A percentile compares a stretch with the other conserved stretches of the same genome.
Conservation (phyloP, 495 filamentous ascomycete species). For the Baudoinia panamericana region DNA sequence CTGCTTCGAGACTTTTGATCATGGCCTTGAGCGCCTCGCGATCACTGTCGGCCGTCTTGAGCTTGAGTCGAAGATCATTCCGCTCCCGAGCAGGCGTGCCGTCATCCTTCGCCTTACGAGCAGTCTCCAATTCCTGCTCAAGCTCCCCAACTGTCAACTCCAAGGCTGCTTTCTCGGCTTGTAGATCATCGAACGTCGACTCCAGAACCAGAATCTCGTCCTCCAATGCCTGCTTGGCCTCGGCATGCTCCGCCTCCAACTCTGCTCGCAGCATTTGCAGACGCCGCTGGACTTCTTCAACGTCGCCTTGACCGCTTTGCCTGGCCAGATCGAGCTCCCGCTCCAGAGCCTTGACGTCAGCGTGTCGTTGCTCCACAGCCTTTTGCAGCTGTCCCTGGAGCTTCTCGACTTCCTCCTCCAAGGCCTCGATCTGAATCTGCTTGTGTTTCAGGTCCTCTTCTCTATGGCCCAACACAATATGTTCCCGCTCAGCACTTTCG, state of each 20-base stretch:
- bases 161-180: constrained; percentile 34
- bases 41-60: constrained; percentile 12
- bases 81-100: constrained; percentile 19
- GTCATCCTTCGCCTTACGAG: constrained; percentile 19
- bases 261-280: constrained; percentile 20
- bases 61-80: constrained; percentile 11
- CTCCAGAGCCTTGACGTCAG: constrained; percentile 16
- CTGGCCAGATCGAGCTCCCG: constrained; percentile 19
- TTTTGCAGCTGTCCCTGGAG: constrained; percentile 6
- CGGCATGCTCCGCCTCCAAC: constrained; percentile 17
- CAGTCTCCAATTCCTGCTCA: constrained; percentile 38
- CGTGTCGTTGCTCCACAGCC: constrained; percentile 9
- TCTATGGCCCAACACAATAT: constrained; percentile 14
- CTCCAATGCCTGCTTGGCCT: constrained; percentile 29
- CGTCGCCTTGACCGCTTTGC: constrained; percentile 14
- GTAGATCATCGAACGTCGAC: constrained; percentile 27
- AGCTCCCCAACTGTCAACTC: constrained; percentile 43
- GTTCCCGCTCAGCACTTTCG: constrained; percentile 12
- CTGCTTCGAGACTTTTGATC: constrained; percentile 26
- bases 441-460: constrained; percentile 9
- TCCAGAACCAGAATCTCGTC: constrained; percentile 36
- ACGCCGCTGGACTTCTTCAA: constrained; percentile 20
- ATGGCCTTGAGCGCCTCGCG: constrained; percentile 16
- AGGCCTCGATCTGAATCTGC: constrained; percentile 8
- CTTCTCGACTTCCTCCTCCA: constrained; percentile 12